Evolutionary conservation across 2,329 filamentous ascomycete genomes (phyloP).

Genomic region (Zymoseptoria passerinii): DNA sequence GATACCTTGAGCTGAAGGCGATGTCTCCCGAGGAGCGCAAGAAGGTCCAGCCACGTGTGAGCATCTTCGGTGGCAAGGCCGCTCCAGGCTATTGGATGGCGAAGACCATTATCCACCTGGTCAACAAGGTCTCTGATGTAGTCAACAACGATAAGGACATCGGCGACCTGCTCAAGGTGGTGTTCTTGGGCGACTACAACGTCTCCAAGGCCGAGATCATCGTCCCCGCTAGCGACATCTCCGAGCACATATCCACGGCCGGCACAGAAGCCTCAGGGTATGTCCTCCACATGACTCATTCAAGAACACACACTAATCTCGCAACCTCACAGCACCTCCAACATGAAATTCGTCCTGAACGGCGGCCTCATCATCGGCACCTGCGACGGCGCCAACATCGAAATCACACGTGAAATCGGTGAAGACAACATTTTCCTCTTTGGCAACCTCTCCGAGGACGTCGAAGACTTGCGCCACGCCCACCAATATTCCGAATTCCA

Average conservation of each 20-base stretch:
- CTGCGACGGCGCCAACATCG: not conserved
- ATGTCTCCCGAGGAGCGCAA: constrained; percentile 77
- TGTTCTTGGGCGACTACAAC: constrained; percentile 97
- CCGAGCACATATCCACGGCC: constrained; percentile 96
- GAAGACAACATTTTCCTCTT: constrained; percentile 99
- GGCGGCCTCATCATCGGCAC: constrained; percentile 90
- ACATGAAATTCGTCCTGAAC: constrained; percentile 99
- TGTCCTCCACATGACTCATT: not conserved
- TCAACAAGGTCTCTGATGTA: constrained; percentile 83
- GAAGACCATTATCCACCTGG: constrained; percentile 85
- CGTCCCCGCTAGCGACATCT: constrained; percentile 85
- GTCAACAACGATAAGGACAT: constrained; percentile 90
- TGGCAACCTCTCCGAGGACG: constrained; percentile 89
- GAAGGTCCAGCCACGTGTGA: constrained; percentile 79
- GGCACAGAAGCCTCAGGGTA: constrained; percentile 70
- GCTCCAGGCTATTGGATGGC: constrained; percentile 99
- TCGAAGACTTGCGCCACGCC: constrained; percentile 85
- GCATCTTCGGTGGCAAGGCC: constrained; percentile 95
- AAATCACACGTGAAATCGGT: constrained; percentile 94
- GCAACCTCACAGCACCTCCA: constrained; percentile 60
- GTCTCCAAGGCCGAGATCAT: constrained; percentile 99
- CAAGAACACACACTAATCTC: not conserved
- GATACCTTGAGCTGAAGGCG: constrained; percentile 81
- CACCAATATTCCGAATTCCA: constrained; percentile 77
- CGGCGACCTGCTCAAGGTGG: constrained; percentile 89